Conservation (phyloP, 176 grass and related monocot genomes). For the Guadua angustifolia region DNA sequence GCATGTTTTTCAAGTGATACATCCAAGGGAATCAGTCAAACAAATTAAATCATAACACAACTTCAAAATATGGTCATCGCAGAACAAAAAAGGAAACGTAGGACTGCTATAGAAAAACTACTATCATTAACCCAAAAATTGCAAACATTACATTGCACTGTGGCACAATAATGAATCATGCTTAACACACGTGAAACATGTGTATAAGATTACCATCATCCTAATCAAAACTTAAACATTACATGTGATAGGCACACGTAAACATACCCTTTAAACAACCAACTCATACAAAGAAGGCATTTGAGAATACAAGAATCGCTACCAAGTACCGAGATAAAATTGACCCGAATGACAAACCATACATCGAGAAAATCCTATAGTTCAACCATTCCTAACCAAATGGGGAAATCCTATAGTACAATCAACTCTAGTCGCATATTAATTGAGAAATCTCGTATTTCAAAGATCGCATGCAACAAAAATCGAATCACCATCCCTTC, state of each 20-base stretch:
- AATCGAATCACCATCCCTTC: background rate
- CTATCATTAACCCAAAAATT: background rate
- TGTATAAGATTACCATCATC: background rate
- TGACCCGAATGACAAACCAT: background rate
- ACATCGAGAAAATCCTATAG: background rate
- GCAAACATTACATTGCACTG: slow-evolving; percentile 6
- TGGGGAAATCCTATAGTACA: background rate
- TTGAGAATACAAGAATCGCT: background rate
- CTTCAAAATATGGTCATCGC: background rate
- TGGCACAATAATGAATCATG: background rate
- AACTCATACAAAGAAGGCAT: background rate
- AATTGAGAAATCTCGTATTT: background rate
- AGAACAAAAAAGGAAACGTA: background rate
- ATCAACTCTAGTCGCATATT: background rate
- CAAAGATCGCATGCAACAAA: background rate
- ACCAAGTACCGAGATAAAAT: background rate
- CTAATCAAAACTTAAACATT: background rate
- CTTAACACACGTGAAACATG: background rate
- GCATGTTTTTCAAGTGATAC: background rate
- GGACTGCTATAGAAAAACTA: background rate
- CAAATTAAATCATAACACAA: background rate
- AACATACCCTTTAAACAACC: background rate
- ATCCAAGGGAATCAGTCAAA: background rate
- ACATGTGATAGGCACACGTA: background rate
- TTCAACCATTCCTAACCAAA: background rate